Conservation (phyloP, 129 eudicot species). For the Flaveria linearis region DNA sequence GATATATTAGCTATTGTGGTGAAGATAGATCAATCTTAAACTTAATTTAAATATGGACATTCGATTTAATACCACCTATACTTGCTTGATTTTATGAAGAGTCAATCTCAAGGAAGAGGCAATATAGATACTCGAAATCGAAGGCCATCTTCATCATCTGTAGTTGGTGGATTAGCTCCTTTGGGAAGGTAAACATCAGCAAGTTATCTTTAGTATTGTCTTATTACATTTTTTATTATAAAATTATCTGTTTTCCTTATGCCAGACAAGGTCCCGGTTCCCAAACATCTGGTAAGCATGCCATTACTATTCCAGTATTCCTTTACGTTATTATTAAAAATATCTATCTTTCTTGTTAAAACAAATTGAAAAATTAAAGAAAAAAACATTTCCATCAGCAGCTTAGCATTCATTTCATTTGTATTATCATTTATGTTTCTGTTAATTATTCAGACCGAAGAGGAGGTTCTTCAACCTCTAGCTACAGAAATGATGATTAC, state of each 20-base stretch:
- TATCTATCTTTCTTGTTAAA: not conserved
- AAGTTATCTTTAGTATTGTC: not conserved
- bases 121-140: conserved; percentile 59
- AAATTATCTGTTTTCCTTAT: conserved; percentile 22
- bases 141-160: conserved; percentile 87
- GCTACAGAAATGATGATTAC: conserved; percentile 83
- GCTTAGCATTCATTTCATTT: not conserved
- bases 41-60: not conserved
- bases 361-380: not conserved
- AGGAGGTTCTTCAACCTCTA: conserved; percentile 74
- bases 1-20: not conserved
- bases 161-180: conserved; percentile 93
- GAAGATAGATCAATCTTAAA: not conserved
- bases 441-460: conserved; percentile 59
- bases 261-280: conserved; percentile 63
- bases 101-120: conserved; percentile 77
- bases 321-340: not conserved
- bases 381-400: not conserved
- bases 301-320: not conserved
- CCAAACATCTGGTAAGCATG: conserved; percentile 82
- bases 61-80: not conserved
- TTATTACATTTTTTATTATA: conserved; percentile 18
- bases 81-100: conserved; percentile 35
- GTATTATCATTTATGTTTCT: not conserved
- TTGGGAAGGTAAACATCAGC: conserved; percentile 64